phyloP scores from a whole-genome alignment of 2,329 filamentous ascomycete genomes.

The Camptophora hylomeconis region DNA sequence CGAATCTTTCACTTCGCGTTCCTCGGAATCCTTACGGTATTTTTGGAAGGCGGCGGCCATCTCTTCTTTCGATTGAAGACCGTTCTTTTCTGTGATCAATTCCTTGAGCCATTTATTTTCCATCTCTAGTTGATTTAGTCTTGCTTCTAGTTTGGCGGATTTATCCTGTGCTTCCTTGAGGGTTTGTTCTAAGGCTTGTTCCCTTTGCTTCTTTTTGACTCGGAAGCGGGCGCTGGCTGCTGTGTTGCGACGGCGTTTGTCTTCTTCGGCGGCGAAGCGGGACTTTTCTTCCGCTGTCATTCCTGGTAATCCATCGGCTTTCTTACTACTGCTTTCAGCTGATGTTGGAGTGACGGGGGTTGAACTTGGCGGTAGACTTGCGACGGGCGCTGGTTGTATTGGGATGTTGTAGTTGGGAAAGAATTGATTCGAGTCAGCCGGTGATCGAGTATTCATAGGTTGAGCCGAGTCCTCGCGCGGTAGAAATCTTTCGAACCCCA shows the following conservation, averaged over 20 bases:
- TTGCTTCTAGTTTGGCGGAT: constrained; percentile 57
- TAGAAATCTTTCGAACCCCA: too few species aligned
- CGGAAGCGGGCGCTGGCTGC: constrained; percentile 80
- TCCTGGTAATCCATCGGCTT: constrained; percentile 5
- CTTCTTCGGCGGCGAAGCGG: constrained; percentile 67
- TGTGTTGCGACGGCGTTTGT: constrained; percentile 80
- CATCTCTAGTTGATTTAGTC: constrained; percentile 64
- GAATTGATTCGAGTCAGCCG: constrained; percentile 9
- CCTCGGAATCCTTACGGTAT: constrained; percentile 23
- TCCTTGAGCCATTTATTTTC: constrained; percentile 76
- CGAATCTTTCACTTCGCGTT: constrained; percentile 14
- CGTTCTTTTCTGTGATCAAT: constrained; percentile 70
- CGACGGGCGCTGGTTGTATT: constrained; percentile 15
- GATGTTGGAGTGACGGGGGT: constrained; percentile 1
- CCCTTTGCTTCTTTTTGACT: constrained; percentile 91
- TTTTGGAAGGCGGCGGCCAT: constrained; percentile 28
- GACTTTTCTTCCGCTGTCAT: constrained; percentile 57
- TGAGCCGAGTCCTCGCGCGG: too few species aligned
- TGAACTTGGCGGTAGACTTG: constrained; percentile 7
- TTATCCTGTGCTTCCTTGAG: constrained; percentile 77
- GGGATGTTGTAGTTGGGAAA: constrained; percentile 16
- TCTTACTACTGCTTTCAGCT: not conserved
- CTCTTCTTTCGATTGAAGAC: constrained; percentile 30
- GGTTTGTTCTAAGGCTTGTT: constrained; percentile 70
- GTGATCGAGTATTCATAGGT: constrained; percentile 10